These are phyloP conservation scores for Dactylella cylindrospora DNA, from an alignment of 2,329 filamentous ascomycete genomes.

Conservation along the genomic window DNA sequence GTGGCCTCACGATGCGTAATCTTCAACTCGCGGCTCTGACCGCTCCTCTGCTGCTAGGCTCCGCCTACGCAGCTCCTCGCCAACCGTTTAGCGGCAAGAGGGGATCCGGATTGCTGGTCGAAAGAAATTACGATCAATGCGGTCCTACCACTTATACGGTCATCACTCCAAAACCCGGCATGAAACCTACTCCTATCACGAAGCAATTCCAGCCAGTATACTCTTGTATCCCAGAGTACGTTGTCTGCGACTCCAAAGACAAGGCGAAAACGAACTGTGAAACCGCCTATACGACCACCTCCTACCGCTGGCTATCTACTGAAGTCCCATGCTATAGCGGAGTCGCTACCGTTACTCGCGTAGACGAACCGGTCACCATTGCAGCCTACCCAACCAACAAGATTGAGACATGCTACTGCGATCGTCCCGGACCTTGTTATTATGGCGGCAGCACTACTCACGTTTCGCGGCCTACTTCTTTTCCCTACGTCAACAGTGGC, in stretches of 20 bases:
- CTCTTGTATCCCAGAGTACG: conserved; percentile 35
- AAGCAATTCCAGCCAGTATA: conserved; percentile 36
- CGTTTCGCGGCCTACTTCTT: conserved; percentile 27
- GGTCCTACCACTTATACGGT: conserved; percentile 31
- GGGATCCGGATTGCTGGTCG: conserved; percentile 6
- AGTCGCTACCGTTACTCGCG: conserved; percentile 15
- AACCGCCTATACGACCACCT: conserved; percentile 30
- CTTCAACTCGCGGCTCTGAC: conserved; percentile 20
- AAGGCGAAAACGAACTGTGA: conserved; percentile 31
- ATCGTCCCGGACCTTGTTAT: conserved; percentile 29
- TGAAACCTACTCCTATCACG: conserved; percentile 33
- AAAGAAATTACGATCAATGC: conserved; percentile 21
- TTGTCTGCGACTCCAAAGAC: conserved; percentile 31
- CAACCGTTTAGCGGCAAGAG: conserved; percentile 17
- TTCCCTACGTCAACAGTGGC: conserved; percentile 35
- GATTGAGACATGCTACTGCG: conserved; percentile 34
- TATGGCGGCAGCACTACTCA: conserved; percentile 30
- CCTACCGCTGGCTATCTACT: conserved; percentile 38
- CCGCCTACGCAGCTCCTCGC: conserved; percentile 18
- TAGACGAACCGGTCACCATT: conserved; percentile 30
- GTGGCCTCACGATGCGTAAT: conserved; percentile 20
- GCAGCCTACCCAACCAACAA: conserved; percentile 35
- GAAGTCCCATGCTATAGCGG: conserved; percentile 34
- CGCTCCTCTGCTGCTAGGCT: conserved; percentile 14
- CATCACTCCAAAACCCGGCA: conserved; percentile 25